Evolutionary conservation across 352 stramenopile genomes (phyloP).

Genomic region (Pythium dissotocum): DNA sequence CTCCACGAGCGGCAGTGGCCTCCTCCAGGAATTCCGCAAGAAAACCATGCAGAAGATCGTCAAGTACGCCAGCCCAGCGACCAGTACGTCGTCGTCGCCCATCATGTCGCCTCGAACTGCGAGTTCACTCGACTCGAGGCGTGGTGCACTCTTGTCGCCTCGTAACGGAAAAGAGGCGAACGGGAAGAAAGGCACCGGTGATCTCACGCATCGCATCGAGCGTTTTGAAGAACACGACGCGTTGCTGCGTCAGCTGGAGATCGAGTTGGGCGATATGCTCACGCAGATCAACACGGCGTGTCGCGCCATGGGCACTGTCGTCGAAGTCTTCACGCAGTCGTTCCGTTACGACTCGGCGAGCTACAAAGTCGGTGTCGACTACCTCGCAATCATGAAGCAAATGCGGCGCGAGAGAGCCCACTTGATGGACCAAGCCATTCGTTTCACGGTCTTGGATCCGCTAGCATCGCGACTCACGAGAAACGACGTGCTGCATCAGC

Average conservation of each 20-base stretch:
- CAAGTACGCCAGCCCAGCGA: conserved; percentile 31
- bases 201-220: conserved; percentile 36
- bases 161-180: neutral
- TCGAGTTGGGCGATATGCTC: conserved; percentile 51
- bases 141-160: neutral
- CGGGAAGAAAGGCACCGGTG: conserved; percentile 8
- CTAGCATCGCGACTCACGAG: conserved; percentile 52
- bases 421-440: conserved; percentile 74
- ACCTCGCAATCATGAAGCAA: conserved; percentile 47
- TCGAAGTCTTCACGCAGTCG: conserved; percentile 56
- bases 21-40: conserved; percentile 61
- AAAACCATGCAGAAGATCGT: conserved; percentile 47
- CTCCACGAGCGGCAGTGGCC: conserved; percentile 10
- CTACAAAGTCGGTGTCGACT: conserved; percentile 45
- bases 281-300: conserved; percentile 53
- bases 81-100: neutral
- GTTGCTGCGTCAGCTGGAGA: conserved; percentile 48
- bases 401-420: conserved; percentile 60
- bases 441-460: conserved; percentile 75
- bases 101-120: conserved; percentile 1
- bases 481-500: conserved; percentile 43
- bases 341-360: conserved; percentile 40
- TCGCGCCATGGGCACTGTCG: conserved; percentile 47
- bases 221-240: conserved; percentile 59
- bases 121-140: conserved; percentile 8